Evolutionary conservation across 495 filamentous ascomycete genomes (phyloP).

Genomic region (Schizothecium vesticola): DNA sequence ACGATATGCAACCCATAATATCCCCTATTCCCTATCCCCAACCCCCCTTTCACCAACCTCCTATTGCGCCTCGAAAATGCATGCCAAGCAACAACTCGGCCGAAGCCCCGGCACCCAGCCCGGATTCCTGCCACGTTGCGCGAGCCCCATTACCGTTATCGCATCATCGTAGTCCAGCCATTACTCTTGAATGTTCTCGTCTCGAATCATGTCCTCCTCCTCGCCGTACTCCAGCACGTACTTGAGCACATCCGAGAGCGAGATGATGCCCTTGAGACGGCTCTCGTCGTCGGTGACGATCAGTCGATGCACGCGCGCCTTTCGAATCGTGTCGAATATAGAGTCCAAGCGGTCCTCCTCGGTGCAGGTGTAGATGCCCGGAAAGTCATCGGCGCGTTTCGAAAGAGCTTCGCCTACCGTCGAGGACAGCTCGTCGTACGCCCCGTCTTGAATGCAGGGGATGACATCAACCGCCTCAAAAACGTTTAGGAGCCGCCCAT

Average conservation of each 20-base stretch:
- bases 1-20: conserved; percentile 28
- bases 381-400: conserved; percentile 84
- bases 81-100: conserved; percentile 7
- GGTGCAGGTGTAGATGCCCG: conserved; percentile 93
- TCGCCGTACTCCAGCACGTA: conserved; percentile 89
- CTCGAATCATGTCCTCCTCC: conserved; percentile 47
- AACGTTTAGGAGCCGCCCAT: conserved; percentile 82
- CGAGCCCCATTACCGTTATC: background rate
- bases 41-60: conserved; percentile 14
- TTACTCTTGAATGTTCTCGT: background rate
- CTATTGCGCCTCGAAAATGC: conserved; percentile 32
- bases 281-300: conserved; percentile 87
- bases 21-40: conserved; percentile 12
- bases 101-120: background rate
- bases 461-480: conserved; percentile 99
- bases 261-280: conserved; percentile 81
- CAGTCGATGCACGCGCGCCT: conserved; percentile 85
- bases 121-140: background rate
- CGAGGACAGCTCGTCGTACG: conserved; percentile 83
- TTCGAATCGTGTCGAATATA: conserved; percentile 95
- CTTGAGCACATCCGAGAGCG: conserved; percentile 92
- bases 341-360: conserved; percentile 87
- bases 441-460: conserved; percentile 86
- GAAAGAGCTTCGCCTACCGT: conserved; percentile 86
- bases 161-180: background rate